A percentile compares a stretch with the other conserved stretches of the same genome.
These are phyloP conservation scores for Gynandropsis gynandra DNA, from an alignment of 345 rosid species.

Conservation along the genomic window DNA sequence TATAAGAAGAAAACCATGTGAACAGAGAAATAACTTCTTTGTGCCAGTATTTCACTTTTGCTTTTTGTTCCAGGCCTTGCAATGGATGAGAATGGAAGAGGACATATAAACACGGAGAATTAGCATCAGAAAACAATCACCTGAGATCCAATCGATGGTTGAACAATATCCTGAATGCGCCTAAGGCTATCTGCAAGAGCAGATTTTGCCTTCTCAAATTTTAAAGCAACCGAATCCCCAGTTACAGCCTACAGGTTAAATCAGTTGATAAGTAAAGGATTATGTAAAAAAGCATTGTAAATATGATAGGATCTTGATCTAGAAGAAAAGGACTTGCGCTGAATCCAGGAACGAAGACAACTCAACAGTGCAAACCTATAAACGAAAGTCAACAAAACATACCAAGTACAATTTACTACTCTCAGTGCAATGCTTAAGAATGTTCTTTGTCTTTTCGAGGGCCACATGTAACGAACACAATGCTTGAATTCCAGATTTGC, in stretches of 20 bases:
- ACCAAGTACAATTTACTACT: constrained; percentile 93
- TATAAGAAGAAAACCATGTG: too few species aligned
- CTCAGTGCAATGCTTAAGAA: constrained; percentile 76
- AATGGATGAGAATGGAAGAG: background rate
- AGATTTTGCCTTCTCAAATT: constrained; percentile 71
- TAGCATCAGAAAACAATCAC: constrained; percentile 34
- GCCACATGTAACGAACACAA: constrained; percentile 87
- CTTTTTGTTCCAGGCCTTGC: background rate
- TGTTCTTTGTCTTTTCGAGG: constrained; percentile 66
- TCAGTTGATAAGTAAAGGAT: constrained; percentile 10
- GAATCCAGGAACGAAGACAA: background rate
- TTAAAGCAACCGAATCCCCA: constrained; percentile 80
- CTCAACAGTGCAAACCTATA: background rate
- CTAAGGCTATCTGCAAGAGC: constrained; percentile 76
- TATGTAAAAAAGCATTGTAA: too few species aligned
- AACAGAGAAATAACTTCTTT: background rate
- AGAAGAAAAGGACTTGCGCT: background rate
- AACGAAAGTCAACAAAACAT: constrained; percentile 10
- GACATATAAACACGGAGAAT: constrained; percentile 14
- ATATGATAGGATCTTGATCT: constrained; percentile 1
- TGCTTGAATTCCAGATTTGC: constrained; percentile 95
- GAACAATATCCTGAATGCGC: constrained; percentile 85
- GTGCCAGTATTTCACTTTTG: background rate
- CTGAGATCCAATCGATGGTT: constrained; percentile 74
- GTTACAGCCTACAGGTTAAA: constrained; percentile 69